Percentiles rank a stretch among this genome's conserved stretches.
phyloP scores from a whole-genome alignment of 169 alveolate species.

The Plasmodium ovale region DNA sequence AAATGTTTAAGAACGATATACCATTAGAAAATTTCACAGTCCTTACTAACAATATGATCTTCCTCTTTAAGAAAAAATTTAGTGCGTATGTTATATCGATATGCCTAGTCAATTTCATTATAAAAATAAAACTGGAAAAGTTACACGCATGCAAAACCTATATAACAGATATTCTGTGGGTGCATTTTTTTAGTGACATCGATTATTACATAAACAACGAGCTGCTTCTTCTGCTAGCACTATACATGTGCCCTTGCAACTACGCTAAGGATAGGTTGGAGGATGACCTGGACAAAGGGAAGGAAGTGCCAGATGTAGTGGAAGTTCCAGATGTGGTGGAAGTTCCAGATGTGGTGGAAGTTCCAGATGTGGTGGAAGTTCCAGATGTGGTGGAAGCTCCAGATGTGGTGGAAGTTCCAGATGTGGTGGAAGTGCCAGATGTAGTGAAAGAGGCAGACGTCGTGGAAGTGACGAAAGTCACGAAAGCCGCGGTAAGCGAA shows the following conservation, averaged over 20 bases:
- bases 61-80: slow-evolving; percentile 50
- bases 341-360: neutral
- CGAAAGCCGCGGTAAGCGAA: too few species aligned
- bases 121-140: slow-evolving; percentile 52
- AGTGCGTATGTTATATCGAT: slow-evolving; percentile 47
- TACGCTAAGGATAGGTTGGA: slow-evolving; percentile 12
- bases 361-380: neutral
- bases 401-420: neutral
- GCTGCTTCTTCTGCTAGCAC: slow-evolving; percentile 22
- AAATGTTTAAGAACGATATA: slow-evolving; percentile 38
- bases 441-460: neutral
- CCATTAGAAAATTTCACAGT: slow-evolving; percentile 19
- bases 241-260: slow-evolving; percentile 40
- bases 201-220: slow-evolving; percentile 30
- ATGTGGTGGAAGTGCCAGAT: neutral
- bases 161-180: slow-evolving; percentile 19
- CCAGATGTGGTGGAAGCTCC: neutral
- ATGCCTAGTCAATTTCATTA: slow-evolving; percentile 38
- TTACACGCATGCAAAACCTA: slow-evolving; percentile 34
- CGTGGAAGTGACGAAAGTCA: too few species aligned
- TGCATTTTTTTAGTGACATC: slow-evolving; percentile 22
- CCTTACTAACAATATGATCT: slow-evolving; percentile 41
- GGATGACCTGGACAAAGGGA: neutral
- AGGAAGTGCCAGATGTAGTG: neutral
- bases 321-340: neutral